phyloP scores from a whole-genome alignment of 331 rosid species.

The Pyracantha coccinea region DNA sequence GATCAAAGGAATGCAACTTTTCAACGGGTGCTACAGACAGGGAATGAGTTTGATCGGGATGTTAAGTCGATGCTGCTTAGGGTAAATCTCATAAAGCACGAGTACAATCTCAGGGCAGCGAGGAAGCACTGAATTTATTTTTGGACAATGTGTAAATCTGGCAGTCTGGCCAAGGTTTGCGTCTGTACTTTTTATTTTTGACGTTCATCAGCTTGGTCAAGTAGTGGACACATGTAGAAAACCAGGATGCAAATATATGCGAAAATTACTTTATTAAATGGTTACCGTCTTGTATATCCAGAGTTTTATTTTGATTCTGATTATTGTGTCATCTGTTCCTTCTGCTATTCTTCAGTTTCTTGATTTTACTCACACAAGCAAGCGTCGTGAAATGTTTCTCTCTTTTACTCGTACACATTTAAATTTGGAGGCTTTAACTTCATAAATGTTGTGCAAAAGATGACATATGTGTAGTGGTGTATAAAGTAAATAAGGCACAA shows the following conservation, averaged over 20 bases:
- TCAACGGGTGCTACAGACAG: constrained; percentile 85
- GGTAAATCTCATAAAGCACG: constrained; percentile 87
- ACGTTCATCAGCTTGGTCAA: constrained; percentile 10
- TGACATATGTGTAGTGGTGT: no score
- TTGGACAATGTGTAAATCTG: constrained; percentile 11
- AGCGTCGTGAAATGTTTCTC: background rate
- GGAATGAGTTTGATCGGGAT: constrained; percentile 76
- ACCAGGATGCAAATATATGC: constrained; percentile 26
- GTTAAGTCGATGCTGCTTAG: constrained; percentile 87
- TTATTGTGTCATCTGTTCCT: background rate
- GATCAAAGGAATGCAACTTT: constrained; percentile 97
- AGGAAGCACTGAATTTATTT: constrained; percentile 53
- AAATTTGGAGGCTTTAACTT: no score
- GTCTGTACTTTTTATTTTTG: background rate
- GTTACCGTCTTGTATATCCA: constrained; percentile 42
- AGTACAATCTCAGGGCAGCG: constrained; percentile 44
- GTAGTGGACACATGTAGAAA: constrained; percentile 14
- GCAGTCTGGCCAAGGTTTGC: constrained; percentile 9
- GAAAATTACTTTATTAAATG: constrained; percentile 13
- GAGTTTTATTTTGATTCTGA: background rate
- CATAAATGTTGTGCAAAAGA: no score
- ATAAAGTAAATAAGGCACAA: no score
- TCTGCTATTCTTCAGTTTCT: background rate
- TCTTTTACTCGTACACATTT: background rate
- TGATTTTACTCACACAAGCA: no score